A percentile compares a stretch with the other conserved stretches of the same genome.
These are phyloP conservation scores for Lanzia echinophila DNA, from an alignment of 2,329 filamentous ascomycete genomes.

Conservation along the genomic window DNA sequence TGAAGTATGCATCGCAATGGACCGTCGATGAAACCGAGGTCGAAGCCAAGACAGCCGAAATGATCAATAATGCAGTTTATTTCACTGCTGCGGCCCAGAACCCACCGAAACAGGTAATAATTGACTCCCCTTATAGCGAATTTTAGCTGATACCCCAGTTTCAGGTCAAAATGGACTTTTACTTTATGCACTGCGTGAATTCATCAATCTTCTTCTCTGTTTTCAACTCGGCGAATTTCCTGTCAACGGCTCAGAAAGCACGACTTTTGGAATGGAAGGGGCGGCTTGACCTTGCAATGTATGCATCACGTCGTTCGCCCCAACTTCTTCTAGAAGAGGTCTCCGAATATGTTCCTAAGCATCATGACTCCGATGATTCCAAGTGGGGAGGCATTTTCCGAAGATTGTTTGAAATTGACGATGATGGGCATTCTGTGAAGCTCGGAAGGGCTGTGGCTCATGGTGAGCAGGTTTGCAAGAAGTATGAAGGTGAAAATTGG, in stretches of 20 bases:
- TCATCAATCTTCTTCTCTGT: slow-evolving; percentile 64
- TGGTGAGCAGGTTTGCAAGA: slow-evolving; percentile 46
- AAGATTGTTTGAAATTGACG: slow-evolving; percentile 44
- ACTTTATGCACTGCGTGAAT: slow-evolving; percentile 72
- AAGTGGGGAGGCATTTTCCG: slow-evolving; percentile 37
- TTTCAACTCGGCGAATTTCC: slow-evolving; percentile 55
- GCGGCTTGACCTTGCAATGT: slow-evolving; percentile 66
- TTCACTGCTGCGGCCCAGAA: slow-evolving; percentile 49
- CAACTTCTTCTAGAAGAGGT: slow-evolving; percentile 54
- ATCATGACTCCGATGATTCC: slow-evolving; percentile 20
- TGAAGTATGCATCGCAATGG: slow-evolving; percentile 53
- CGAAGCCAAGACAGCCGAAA: slow-evolving; percentile 52
- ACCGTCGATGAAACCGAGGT: slow-evolving; percentile 44
- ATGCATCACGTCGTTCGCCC: slow-evolving; percentile 61
- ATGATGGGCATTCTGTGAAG: slow-evolving; percentile 81
- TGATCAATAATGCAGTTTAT: slow-evolving; percentile 59
- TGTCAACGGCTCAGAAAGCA: slow-evolving; percentile 53
- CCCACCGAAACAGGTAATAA: slow-evolving; percentile 44
- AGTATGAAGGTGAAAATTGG: slow-evolving; percentile 43
- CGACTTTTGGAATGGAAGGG: slow-evolving; percentile 79
- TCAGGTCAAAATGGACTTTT: slow-evolving; percentile 72
- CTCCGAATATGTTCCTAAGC: slow-evolving; percentile 47
- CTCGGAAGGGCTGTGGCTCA: slow-evolving; percentile 62
- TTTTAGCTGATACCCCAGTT: neutral
- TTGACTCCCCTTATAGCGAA: neutral